Conservation (phyloP, 257 asterid species). For the Marsdenia floribunda region DNA sequence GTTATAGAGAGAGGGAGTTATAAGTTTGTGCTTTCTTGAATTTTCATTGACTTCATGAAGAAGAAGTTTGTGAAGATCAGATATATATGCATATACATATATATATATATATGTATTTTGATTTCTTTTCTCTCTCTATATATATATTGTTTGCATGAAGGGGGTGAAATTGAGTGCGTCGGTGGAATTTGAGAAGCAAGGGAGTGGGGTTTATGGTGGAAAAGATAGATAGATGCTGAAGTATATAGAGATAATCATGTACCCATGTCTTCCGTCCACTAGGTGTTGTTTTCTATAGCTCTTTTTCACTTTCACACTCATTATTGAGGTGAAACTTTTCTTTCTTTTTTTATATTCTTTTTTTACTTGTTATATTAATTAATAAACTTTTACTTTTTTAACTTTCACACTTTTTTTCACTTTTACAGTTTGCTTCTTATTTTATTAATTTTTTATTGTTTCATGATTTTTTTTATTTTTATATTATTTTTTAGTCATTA, state of each 20-base stretch:
- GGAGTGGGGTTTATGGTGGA: conserved; percentile 14
- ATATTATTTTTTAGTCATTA: no score
- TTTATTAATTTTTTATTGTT: no score
- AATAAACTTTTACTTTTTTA: no score
- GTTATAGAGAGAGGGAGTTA: no score
- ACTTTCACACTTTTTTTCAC: no score
- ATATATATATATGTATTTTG: neutral
- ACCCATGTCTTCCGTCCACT: conserved; percentile 50
- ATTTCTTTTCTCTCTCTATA: neutral
- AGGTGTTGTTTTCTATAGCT: conserved; percentile 25
- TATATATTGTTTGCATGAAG: neutral
- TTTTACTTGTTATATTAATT: no score
- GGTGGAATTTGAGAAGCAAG: conserved; percentile 15
- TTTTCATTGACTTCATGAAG: neutral
- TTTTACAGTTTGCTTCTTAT: no score
- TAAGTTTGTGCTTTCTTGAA: neutral
- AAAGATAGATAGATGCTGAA: conserved; percentile 19
- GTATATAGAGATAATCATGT: conserved; percentile 22
- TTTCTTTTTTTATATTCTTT: no score
- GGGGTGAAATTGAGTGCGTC: neutral
- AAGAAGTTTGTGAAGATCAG: neutral
- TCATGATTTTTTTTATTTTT: no score
- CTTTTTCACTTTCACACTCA: conserved; percentile 25
- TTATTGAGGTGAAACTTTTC: no score
- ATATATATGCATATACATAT: no score